Evolutionary conservation across 306 rosid species (phyloP), one percentile per base, ranked within the genome.

Genomic region (Castanea crenata): DNA sequence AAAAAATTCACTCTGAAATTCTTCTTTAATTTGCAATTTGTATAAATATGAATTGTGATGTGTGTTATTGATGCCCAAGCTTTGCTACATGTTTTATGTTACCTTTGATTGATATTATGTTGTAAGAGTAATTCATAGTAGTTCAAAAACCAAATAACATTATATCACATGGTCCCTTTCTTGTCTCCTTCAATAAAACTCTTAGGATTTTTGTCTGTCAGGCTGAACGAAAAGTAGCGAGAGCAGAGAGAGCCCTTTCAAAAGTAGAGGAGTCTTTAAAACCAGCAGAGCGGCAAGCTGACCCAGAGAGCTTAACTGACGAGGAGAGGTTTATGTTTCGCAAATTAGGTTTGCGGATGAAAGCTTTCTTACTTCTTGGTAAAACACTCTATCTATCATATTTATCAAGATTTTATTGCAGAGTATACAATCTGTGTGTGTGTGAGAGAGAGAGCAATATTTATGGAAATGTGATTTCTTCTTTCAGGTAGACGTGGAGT

Each of bases 251-350:
- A 68, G 96, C 93, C 84, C 88, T 95, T 64, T 82, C 73, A 65
- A 92, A 92, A 88, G 98, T 93, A 35, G 99, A 92, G 86, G 82
- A 46, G 58, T 87, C 79, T 80, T 80, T 92, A 87, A 88, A 72
- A 86, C 99, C 99, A 62, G 76, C 97, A 54, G 84, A 83, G 65
- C 77, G 52, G 83, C 90, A 80, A 84, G 88, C 97, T 12, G 98
- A 91, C 79, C 94, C 94, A 54, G 90, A 90, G 49, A 95, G 98
- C 88, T 88, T 95, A 85, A 89, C 94, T 64, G 97, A 92, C 20
- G 99, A 95, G 85, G 99, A 95, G 92, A 92, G 99, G 77, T 95
- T 92, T 82, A 95, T 95, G 99, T 95, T 95, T 87, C 97, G 93
- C 80, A 95, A 95, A 90, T 87, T 95, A 79, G 99, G 99, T 69